phyloP scores from a whole-genome alignment of 2,329 filamentous ascomycete genomes.

The Cladosporium sp. region DNA sequence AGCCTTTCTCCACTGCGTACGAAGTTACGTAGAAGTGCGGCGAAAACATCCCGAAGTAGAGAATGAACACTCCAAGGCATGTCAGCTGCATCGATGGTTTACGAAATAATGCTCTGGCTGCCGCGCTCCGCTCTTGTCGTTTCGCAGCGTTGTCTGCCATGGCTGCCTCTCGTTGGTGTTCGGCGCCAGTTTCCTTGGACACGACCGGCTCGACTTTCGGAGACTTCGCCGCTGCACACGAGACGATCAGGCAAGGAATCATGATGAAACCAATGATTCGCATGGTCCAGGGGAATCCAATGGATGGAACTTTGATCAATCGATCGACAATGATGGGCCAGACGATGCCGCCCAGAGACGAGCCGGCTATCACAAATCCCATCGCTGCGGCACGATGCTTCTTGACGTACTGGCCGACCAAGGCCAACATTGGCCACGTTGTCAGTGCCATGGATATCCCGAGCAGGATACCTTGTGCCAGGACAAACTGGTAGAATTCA shows the following conservation, averaged over 20 bases:
- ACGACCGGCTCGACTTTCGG: neutral
- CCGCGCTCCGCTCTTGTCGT: neutral
- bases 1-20: slow-evolving; percentile 27
- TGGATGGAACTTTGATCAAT: slow-evolving; percentile 41
- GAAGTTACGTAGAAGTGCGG: slow-evolving; percentile 38
- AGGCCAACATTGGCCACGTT: slow-evolving; percentile 57
- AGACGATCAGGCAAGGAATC: slow-evolving; percentile 35
- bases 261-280: slow-evolving; percentile 50
- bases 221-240: neutral
- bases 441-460: slow-evolving; percentile 54
- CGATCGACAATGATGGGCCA: slow-evolving; percentile 46
- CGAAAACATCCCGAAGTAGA: slow-evolving; percentile 32
- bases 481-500: slow-evolving; percentile 46
- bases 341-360: slow-evolving; percentile 43
- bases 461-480: slow-evolving; percentile 45
- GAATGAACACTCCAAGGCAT: slow-evolving; percentile 20
- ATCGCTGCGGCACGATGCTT: slow-evolving; percentile 51
- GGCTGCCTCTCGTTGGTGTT: neutral
- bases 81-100: slow-evolving; percentile 17
- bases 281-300: slow-evolving; percentile 53
- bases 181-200: too few relatives aligned
- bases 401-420: slow-evolving; percentile 60
- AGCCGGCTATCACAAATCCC: slow-evolving; percentile 53
- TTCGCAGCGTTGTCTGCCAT: neutral
- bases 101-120: neutral